Base-by-base conservation (phyloP, 805 yeast species). In the Komagataella mondaviorum region DNA sequence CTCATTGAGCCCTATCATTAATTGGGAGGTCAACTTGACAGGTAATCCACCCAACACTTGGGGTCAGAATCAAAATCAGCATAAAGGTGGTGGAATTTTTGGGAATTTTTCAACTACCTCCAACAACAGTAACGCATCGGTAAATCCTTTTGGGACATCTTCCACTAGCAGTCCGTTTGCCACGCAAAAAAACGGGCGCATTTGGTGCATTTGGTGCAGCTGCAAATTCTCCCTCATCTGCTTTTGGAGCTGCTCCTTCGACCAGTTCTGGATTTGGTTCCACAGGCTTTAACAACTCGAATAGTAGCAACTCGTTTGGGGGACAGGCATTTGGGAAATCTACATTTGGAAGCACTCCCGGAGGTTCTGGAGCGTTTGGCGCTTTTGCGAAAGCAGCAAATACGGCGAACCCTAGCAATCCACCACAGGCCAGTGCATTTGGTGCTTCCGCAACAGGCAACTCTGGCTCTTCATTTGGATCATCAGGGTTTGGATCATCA, bases 211-310 rank as follows among this genome's bases (percentile, higher is more conserved):
- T 47, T 14, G 49, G 44, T 6, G 44, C 16, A 7, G 49, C 49
- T 14, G 17, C 44, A 16, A 23, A n/a, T 20, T 14, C 49, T 6
- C 10, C 10, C 14, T n/a, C 39, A 17, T 47, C 49, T 36, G 20
- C 49, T 23, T 47, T 47, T 47, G 49, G 49, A 24, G 49, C 43
- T 20, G 17, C 49, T n/a, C 18, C 6, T 14, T n/a, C 49, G 7
- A 23, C 44, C 3, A 23, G n/a, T 30, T 23, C 44, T 16, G 24
- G 44, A 30, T 16, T n/a, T 10, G 45, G 22, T 16, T n/a, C n/a
- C 10, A n/a, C 45, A 6, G 6, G 20, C 8, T 48, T 44, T 6
- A 14, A 44, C 17, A 30, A 5, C 16, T 48, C 23, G 23, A 12
- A 17, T 14, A 17, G 14, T 43, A 44, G 14, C 47, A 4, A 18